Evolutionary conservation across 441 rosid genomes (phyloP).

Genomic region (Pelargonium cotyledonis): DNA sequence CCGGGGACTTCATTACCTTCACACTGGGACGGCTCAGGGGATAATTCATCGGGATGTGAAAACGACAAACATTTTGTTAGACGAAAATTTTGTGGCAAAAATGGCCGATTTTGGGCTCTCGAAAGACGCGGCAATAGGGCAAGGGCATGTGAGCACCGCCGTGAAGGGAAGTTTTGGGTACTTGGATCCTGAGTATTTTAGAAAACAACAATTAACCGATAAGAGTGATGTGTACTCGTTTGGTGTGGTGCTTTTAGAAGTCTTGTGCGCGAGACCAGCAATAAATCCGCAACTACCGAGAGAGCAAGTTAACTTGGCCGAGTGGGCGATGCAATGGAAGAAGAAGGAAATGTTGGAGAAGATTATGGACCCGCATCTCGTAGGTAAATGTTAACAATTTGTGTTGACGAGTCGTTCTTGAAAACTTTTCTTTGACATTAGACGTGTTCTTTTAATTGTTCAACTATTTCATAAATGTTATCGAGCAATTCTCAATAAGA

Average conservation of each 20-base stretch:
- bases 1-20: constrained; percentile 77
- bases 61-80: constrained; percentile 78
- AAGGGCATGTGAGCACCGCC: constrained; percentile 74
- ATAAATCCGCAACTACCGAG: constrained; percentile 58
- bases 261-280: constrained; percentile 71
- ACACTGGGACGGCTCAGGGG: constrained; percentile 86
- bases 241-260: constrained; percentile 82
- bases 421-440: too few relatives aligned
- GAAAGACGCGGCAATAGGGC: constrained; percentile 70
- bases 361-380: constrained; percentile 65
- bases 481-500: too few relatives aligned
- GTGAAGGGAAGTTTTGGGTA: constrained; percentile 89
- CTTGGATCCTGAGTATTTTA: constrained; percentile 77
- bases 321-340: constrained; percentile 95
- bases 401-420: too few relatives aligned
- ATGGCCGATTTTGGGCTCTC: constrained; percentile 87
- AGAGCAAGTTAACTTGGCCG: constrained; percentile 87
- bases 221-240: constrained; percentile 85
- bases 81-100: constrained; percentile 75
- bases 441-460: too few relatives aligned
- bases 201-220: constrained; percentile 73
- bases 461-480: too few relatives aligned
- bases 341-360: constrained; percentile 71
- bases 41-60: constrained; percentile 81
- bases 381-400: constrained; percentile 22